Base-by-base conservation (phyloP, 2,329 filamentous ascomycete genomes). In the Pyricularia sp. region DNA sequence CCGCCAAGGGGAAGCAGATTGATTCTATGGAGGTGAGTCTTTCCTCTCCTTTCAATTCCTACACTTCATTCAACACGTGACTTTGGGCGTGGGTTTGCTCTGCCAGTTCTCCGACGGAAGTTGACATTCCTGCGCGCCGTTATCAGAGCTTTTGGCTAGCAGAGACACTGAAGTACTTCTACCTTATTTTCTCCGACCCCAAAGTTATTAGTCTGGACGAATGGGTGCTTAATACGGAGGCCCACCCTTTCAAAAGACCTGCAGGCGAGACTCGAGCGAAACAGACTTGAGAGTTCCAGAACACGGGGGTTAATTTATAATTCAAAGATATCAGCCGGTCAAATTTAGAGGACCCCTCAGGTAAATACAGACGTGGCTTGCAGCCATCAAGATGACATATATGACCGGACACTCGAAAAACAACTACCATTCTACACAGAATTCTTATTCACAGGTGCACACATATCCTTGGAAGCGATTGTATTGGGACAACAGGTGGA, bases 201-300 rank as follows among this genome's bases (percentile, higher is more conserved):
- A 68, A 71, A n/a, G 42, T 70, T n/a, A 70, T 68, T 30, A 73
- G 72, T 36, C 71, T 73, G 23, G 72, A 72, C 59, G 71, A 72
- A 61, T 72, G 68, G 31, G 72, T 73, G 6, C 70, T 70, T 64
- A 73, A 71, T 66, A 74, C 69, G 36, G 71, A 73, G 26, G 73
- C 73, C n/a, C 69, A 69, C 33, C 71, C 72, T 25, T 73, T 72
- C 26, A 81, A 77, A 74, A 3, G 42, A 50, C 42, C 36, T 42
- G 6, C 4, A 4, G 2, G 36, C 14, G 11, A 14, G 17, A 14
- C 36, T 42, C 4, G 2, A 42, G 36, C 12, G 12, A 42, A 20
- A 42, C 17, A 14, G 4, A 42, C 1, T 42, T 42, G 14, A 42
- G 36, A 2, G 14, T 20, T 9, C 4, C 17, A 50, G 1, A n/a